Evolutionary conservation across 306 rosid genomes (phyloP), one percentile per base, ranked within the genome.

Genomic region (Medicago lupulina): DNA sequence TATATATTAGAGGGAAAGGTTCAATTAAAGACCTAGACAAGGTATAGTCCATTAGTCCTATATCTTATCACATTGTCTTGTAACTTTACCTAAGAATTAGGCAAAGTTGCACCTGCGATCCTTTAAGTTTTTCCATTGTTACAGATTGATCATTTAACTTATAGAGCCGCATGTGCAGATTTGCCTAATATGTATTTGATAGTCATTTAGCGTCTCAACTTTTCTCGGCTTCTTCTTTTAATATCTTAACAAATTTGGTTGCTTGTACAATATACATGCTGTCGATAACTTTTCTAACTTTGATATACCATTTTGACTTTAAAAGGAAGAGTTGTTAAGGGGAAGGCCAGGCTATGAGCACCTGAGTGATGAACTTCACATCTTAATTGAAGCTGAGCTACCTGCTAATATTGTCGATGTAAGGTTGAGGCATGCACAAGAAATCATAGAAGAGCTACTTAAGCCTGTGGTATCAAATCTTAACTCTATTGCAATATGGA

Each of bases 271-370:
- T 57, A 51, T 39, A n/a, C 61, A 14, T 39, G 62, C 11, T 67
- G 70, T 81, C 79, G 51, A 74, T 47, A 13, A 28, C 51, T 51
- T 12, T 64, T 14, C 65, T 21, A 46, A 67, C 66, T 70, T 82
- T 81, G 75, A 43, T 67, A 10, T 80, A 21, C 67, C 46, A 51
- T 79, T 17, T 74, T 55, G 2, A 23, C 15, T 73, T 75, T 74
- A 17, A 70, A 70, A 94, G 98, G 98, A 94, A 87, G 97, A 92
- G 68, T 79, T 88, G 63, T 67, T 94, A 73, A 87, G 96, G 80
- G 97, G 98, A 79, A 89, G 91, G 80, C 92, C 97, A 10, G 98
- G 98, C 15, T 94, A 92, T 81, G 98, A 92, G 77, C 98, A 94
- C 83, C 88, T 94, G 82, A 94, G 87, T 78, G 98, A 92, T 58